phyloP scores from a whole-genome alignment of 2,329 filamentous ascomycete genomes.

The Orbilia ellipsospora region DNA sequence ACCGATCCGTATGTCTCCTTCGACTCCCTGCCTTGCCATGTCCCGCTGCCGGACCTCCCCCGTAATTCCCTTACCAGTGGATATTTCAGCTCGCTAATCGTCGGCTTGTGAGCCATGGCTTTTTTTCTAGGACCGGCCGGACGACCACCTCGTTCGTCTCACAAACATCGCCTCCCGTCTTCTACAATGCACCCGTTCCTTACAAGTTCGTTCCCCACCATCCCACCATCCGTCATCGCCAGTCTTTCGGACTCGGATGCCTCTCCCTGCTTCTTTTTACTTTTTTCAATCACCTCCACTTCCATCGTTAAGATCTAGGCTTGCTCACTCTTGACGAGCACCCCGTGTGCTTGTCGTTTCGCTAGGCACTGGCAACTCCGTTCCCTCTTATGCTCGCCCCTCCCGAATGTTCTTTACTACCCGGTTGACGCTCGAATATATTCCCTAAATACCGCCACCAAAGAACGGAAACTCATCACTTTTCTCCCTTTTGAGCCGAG shows the following conservation, averaged over 20 bases:
- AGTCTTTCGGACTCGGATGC: too few relatives aligned
- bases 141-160: constrained; percentile 54
- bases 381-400: constrained; percentile 85
- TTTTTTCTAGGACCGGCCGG: constrained; percentile 26
- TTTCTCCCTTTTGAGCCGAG: constrained; percentile 78
- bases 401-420: constrained; percentile 83
- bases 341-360: neutral
- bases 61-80: constrained; percentile 20
- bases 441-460: constrained; percentile 74
- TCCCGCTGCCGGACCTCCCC: constrained; percentile 6
- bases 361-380: constrained; percentile 85
- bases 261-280: constrained; percentile 1
- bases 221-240: neutral
- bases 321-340: too few relatives aligned
- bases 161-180: constrained; percentile 40
- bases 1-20: constrained; percentile 49
- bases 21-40: neutral
- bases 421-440: constrained; percentile 81
- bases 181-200: constrained; percentile 54
- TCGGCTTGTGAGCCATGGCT: constrained; percentile 25
- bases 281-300: too few relatives aligned
- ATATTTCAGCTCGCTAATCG: constrained; percentile 48
- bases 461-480: constrained; percentile 78
- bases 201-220: constrained; percentile 35
- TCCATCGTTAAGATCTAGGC: too few relatives aligned